Evolutionary conservation across 192 early-diverging fungal species (phyloP), one percentile per base, ranked within the genome.

Genomic region (Rhizoclosmatium sp.): DNA sequence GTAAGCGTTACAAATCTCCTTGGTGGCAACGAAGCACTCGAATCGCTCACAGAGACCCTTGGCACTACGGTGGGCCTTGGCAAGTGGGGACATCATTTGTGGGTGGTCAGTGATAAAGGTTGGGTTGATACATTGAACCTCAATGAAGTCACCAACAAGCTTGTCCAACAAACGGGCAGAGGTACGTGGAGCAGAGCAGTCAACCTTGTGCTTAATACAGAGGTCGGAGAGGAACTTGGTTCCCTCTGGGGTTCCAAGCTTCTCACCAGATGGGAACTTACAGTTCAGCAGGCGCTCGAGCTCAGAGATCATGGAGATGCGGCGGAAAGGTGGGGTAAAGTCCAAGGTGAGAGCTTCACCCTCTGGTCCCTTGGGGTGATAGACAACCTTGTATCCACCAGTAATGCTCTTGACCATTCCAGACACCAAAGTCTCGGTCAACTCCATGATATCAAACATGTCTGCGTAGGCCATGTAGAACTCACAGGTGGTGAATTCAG

Each of bases 391-490:
- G 91, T 96, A 95, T 31, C 80, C 87, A 69, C 98, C 98, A 68
- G 93, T 95, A 64, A 99, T 85, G 70, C 89, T 84, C 91, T 94
- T 95, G 82, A 99, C 96, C 95, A 98, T 96, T 72, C 96, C 93
- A 51, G 93, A 92, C 16, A 99, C 68, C 31, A 94, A 80, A 48
- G 84, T 82, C 83, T 99, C 98, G 73, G 97, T 98, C 80, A 98
- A 93, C 44, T 97, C 92, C 93, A 99, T 94, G 69, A 99, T 82
- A 83, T 99, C 97, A 82, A 94, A 91, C 87, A 98, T 93, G 83
- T 99, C 97, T 47, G 97, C 98, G 83, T 97, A 99, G 19, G 98
- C 98, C 97, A 97, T 97, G 88, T 99, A 98, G 87, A 99, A 98
- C 89, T 99, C 98, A 85, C 94, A 95, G 39, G 96, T 98, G 58